Conservation (phyloP, 257 asterid species). For the Forsythia viridissima region DNA sequence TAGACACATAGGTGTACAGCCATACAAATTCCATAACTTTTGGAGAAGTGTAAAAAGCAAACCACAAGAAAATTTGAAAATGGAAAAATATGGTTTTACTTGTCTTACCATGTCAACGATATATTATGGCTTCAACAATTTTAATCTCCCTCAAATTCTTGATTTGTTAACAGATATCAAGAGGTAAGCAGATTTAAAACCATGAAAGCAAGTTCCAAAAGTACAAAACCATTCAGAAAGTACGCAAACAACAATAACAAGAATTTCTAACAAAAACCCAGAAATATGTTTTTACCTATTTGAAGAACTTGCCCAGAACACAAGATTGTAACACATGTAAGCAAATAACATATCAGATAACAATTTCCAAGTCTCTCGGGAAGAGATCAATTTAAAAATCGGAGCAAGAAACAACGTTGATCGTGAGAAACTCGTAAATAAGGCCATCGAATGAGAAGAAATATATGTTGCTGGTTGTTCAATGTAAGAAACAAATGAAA, state of each 20-base stretch:
- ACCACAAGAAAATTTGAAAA: constrained; percentile 6
- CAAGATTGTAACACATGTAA: constrained; percentile 27
- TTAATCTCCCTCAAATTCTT: constrained; percentile 12
- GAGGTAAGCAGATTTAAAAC: neutral
- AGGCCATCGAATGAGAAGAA: no score
- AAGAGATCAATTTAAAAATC: neutral
- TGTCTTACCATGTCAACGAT: neutral
- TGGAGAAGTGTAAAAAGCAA: neutral
- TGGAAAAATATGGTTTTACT: neutral
- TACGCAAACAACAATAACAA: neutral
- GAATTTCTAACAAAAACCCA: constrained; percentile 1
- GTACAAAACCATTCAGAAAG: neutral
- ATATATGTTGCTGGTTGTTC: no score
- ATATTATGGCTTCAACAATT: neutral
- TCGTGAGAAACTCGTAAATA: neutral
- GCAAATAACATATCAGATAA: constrained; percentile 1
- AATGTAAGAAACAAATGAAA: no score
- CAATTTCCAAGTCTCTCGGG: constrained; percentile 2
- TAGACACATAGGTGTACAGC: neutral
- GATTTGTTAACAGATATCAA: neutral
- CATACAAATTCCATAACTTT: neutral
- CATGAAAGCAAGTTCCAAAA: neutral
- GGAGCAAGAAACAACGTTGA: constrained; percentile 5
- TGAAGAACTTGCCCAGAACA: constrained; percentile 1
- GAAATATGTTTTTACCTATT: constrained; percentile 1